Conservation (phyloP, 192 early-diverging fungal genomes). For the Endogone sp. region DNA sequence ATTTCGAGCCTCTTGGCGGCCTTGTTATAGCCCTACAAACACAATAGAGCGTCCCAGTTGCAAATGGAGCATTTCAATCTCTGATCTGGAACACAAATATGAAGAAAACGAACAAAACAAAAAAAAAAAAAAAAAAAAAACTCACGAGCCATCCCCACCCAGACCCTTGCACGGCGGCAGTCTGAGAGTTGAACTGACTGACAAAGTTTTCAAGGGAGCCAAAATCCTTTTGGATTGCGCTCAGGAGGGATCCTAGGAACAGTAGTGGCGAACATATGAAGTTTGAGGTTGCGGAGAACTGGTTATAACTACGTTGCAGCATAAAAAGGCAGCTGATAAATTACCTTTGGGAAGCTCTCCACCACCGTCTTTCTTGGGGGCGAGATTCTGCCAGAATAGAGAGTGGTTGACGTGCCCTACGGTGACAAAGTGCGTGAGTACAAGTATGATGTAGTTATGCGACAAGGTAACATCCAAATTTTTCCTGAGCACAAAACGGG, state of each 20-base stretch:
- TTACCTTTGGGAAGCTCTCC: slow-evolving; percentile 68
- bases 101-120: too few relatives aligned
- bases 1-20: slow-evolving; percentile 75
- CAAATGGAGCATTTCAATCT: too few relatives aligned
- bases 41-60: too few relatives aligned
- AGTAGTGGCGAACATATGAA: slow-evolving; percentile 21
- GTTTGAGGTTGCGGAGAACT: not conserved
- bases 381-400: slow-evolving; percentile 95
- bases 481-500: too few relatives aligned
- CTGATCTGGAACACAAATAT: too few relatives aligned
- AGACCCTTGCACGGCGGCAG: slow-evolving; percentile 84
- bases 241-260: slow-evolving; percentile 44
- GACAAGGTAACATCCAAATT: not conserved
- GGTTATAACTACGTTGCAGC: not conserved
- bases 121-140: slow-evolving; percentile 1
- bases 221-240: slow-evolving; percentile 77
- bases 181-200: slow-evolving; percentile 68
- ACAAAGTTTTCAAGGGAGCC: slow-evolving; percentile 81
- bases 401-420: slow-evolving; percentile 74
- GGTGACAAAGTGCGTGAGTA: not conserved
- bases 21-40: slow-evolving; percentile 73
- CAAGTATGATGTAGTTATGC: slow-evolving; percentile 27
- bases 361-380: slow-evolving; percentile 74
- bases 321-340: not conserved
- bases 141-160: slow-evolving; percentile 96